Base-by-base conservation (phyloP, 805 yeast species). In the Candida nemodendra region DNA sequence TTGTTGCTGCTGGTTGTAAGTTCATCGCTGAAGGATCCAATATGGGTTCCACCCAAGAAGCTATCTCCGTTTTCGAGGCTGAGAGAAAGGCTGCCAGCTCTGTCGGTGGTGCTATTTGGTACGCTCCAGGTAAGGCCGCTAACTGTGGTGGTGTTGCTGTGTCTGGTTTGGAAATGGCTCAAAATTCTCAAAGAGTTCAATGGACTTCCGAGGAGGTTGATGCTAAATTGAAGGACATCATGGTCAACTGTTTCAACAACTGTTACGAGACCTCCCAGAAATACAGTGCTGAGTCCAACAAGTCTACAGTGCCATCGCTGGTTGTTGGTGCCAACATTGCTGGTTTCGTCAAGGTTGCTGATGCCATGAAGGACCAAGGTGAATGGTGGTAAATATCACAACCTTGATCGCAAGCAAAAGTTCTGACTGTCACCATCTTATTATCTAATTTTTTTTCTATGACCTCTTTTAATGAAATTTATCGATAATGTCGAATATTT, bases 121-220 rank as follows among this genome's bases (percentile, higher is more conserved):
- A 90, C 72, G 98, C 95, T 59, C 97, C 97, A 65, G 98, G 97
- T 72, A 91, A 91, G 80, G 97, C 97, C 56, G 91, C 97, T 61
- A 91, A 91, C 81, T 84, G 95, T 74, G 99, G 98, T 74, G 99
- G 99, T 81, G 99, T 91, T 57, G 95, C 96, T 42, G 97, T 90
- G 42, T 88, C 96, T 43, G 98, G 97, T 63, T 78, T 91, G 53
- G 99, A 91, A 78, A 93, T 91, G 99, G 97, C 98, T 51, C 99
- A 91, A 76, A 93, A 91, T 86, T 87, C 97, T 42, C 95, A 84
- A 66, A 85, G 97, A 76, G 79, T 81, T 52, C 68, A 71, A 53
- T 93, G 98, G 97, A 78, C 95, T 48, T 57, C 81, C 44, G 96
- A 89, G 75, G 88, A 87, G 72, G 98, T 91, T 56, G 98, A 91